Percentiles rank a stretch among this genome's conserved stretches.
Conservation (phyloP, 306 rosid species). For the apple (Malus domestica) region DNA sequence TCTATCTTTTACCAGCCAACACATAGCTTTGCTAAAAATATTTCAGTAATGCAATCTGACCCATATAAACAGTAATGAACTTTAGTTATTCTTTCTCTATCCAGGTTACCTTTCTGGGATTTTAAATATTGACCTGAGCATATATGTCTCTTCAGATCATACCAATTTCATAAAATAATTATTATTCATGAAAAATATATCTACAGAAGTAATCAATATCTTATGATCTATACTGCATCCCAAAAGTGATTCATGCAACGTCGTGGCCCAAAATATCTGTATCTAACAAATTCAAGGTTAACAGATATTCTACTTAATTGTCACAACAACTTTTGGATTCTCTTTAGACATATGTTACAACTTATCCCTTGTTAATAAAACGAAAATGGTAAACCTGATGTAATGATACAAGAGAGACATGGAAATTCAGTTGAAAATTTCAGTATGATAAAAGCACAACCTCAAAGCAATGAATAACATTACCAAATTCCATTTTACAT, state of each 20-base stretch:
- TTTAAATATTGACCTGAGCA: not conserved
- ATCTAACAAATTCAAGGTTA: not conserved
- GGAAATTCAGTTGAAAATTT: not conserved
- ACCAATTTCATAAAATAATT: not conserved
- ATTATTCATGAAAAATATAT: not conserved
- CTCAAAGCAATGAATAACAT: not conserved
- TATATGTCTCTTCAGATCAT: not conserved
- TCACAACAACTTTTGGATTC: not conserved
- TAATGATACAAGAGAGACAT: not conserved
- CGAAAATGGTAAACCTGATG: not conserved
- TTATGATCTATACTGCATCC: not conserved
- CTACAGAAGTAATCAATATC: not conserved
- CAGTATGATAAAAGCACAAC: not conserved
- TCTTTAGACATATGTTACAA: not conserved
- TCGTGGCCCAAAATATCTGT: not conserved
- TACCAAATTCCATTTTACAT: not conserved
- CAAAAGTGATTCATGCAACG: not conserved
- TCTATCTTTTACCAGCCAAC: not conserved
- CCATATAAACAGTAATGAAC: not conserved
- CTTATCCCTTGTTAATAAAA: not conserved
- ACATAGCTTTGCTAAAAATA: not conserved
- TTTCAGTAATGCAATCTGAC: not conserved
- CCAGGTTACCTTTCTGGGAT: not conserved
- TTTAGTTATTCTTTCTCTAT: not conserved
- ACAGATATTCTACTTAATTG: not conserved